Base-by-base conservation (phyloP, 2,329 filamentous ascomycete species). In the Rugonectria rugulosa region DNA sequence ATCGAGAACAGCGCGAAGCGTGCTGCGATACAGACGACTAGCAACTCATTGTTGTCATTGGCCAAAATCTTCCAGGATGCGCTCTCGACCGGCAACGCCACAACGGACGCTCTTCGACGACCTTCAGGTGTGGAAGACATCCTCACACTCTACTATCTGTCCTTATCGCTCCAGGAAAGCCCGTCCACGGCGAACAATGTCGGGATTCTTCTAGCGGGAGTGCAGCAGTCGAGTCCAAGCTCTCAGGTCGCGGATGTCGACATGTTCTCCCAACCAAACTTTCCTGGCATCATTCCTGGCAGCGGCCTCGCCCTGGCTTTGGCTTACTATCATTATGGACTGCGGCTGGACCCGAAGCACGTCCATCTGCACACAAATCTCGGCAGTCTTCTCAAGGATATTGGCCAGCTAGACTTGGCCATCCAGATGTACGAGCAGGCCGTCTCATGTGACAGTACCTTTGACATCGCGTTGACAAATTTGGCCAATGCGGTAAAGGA, bases 111-210 rank as follows among this genome's bases (percentile, higher is more conserved):
- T 10, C 76, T 85, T 19, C 83, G 84, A 55, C 85, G 87, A 52
- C 83, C 87, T 3, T 88, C 89, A 38, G 90, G 92, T 2, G 92
- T 98, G 20, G 87, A 92, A 36, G 95, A 99, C 68, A 98, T 99
- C 31, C 77, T 99, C 29, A 91, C 93, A 2, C 82, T 99, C 11
- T 99, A 99, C 72, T 99, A 99, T 69, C 81, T 99, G 3, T 99
- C 95, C 0, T 78, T 99, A 3, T 96, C 95, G 0, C 81, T 99
- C 3, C 95, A 97, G 61, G 93, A 95, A 42, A 98, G 95, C 67
- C 95, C 95, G 2, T 99, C 95, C 0, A 99, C 95, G 0, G 95
- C 95, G 1, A 99, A 99, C 71, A 99, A 99, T 71, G 93, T 99
- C 11, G 95, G 95, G 3, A 99, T 99, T 51, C 81, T 99, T 23